A percentile compares a stretch with the other conserved stretches of the same genome.
Evolutionary conservation across 441 rosid species (phyloP).

Genomic region (Geranium incanum): DNA sequence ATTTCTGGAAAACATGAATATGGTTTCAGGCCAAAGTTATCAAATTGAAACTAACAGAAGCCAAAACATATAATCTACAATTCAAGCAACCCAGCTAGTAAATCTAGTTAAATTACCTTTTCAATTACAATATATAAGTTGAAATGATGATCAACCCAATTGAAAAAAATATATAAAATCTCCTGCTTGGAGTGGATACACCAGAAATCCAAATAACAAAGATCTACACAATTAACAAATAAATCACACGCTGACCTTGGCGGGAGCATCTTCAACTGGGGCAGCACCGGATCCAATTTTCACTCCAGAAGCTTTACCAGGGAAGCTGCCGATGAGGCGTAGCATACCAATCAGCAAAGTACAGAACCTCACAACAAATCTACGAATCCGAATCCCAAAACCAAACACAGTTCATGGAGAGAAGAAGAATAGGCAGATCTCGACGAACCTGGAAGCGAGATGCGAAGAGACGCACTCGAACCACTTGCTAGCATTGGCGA

Average conservation of each 20-base stretch:
- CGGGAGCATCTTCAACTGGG: slow-evolving; percentile 30
- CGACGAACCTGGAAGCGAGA: slow-evolving; percentile 35
- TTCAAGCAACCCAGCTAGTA: neutral
- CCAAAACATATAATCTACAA: neutral
- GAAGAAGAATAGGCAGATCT: neutral
- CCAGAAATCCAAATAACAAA: neutral
- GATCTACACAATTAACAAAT: neutral
- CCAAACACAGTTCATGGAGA: neutral
- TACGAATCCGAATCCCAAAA: neutral
- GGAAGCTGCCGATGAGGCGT: neutral
- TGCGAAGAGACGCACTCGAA: slow-evolving; percentile 44
- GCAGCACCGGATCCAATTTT: slow-evolving; percentile 48
- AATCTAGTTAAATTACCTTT: neutral
- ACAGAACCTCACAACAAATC: neutral
- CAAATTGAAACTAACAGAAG: neutral
- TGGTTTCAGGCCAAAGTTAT: neutral
- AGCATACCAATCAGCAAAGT: neutral
- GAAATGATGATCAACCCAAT: neutral
- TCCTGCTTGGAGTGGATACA: neutral
- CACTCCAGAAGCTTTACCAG: slow-evolving; percentile 38
- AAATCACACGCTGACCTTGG: slow-evolving; percentile 12
- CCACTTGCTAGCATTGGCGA: slow-evolving; percentile 53
- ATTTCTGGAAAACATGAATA: neutral
- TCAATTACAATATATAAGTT: neutral
- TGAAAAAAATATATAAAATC: too few relatives aligned